Evolutionary conservation across 2,329 filamentous ascomycete genomes (phyloP), one percentile per base, ranked within the genome.

Genomic region (Diaporthe longicolla): DNA sequence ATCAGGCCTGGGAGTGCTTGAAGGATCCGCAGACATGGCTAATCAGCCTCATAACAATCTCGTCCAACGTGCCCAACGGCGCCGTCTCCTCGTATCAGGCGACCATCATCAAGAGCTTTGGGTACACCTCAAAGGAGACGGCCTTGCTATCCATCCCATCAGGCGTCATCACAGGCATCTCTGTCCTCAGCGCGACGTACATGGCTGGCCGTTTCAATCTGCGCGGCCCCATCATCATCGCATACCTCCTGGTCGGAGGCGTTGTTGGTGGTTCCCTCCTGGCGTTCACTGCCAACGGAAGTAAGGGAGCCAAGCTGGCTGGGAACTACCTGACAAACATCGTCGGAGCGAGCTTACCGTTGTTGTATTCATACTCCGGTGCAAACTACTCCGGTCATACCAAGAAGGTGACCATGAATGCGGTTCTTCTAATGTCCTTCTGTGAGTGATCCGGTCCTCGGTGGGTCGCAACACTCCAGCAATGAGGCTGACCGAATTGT

Each of bases 1-100:
- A 92, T 71, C 92, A 94, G 78, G 82, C 92, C 52, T 71, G 32
- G 69, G 73, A 76, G 59, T 76, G 74, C 54, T 48, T 76, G 37
- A 66, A 48, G 13, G 74, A 74, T 35, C 73, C 73, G 29, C 74
- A 77, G 71, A 75, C 76, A 4, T 78, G 77, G 77, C 59, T 77
- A 17, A 74, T 78, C 48, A 74, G 71, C 54, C 55, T 77, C 45
- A 75, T 75, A n/a, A 74, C 75, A 17, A 72, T 76, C 68, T 71
- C 74, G 9, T 72, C 68, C 17, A 77, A 77, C 26, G 73, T 77
- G 35, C 76, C 76, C 35, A 77, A 76, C 37, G 76, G 77, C n/a
- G 77, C 75, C 35, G 73, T 77, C 26, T 71, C 70, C 21, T 75
- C 74, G 3, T 78, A 75, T 21, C 72, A 76, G 50, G 76, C 75